Evolutionary conservation across 768 basidiomycete genomes (phyloP), one percentile per base, ranked within the genome.

Genomic region (Pisolithus marmoratus): DNA sequence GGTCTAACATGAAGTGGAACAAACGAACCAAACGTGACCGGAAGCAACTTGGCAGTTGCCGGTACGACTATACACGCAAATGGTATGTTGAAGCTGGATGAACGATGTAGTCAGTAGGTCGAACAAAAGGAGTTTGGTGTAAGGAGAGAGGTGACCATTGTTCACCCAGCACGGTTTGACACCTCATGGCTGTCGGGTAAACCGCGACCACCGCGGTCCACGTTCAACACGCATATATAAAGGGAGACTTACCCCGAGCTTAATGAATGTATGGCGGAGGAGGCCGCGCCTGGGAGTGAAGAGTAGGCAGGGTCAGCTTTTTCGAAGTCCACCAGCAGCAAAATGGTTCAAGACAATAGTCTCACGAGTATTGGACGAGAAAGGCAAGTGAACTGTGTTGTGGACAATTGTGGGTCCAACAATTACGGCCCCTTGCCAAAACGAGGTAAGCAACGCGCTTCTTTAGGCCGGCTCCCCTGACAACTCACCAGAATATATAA

Each of bases 251-350:
- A 83, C 83, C 78, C 80, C 72, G 70, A 58, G 66, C 60, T 70
- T 71, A 84, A 82, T 56, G 83, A 85, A 63, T 68, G 81, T 78
- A 66, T 64, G 60, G 74, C 81, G 82, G 81, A 84, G 81, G 82
- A 81, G 80, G 83, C 83, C 83, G 81, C 75, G 74, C 82, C 81
- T 82, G 69, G 63, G 60, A 48, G 19, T 52, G 36, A 54, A 48
- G 53, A 48, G 37, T 53, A 57, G 52, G 49, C 15, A 49, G 46
- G 48, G 38, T 42, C 31, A 41, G 51, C 53, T 17, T 44, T 38
- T 36, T 7, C 26, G 29, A 11, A 38, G 34, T 42, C 37, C 38
- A 48, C 53, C 46, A 41, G 52, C 41, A 40, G 52, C 43, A 26
- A 23, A 31, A 46, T 52, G 51, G 55, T 49, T 44, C 43, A 52